Conservation (phyloP, 2,329 filamentous ascomycete species). For the Tolypocladium guangdongense region DNA sequence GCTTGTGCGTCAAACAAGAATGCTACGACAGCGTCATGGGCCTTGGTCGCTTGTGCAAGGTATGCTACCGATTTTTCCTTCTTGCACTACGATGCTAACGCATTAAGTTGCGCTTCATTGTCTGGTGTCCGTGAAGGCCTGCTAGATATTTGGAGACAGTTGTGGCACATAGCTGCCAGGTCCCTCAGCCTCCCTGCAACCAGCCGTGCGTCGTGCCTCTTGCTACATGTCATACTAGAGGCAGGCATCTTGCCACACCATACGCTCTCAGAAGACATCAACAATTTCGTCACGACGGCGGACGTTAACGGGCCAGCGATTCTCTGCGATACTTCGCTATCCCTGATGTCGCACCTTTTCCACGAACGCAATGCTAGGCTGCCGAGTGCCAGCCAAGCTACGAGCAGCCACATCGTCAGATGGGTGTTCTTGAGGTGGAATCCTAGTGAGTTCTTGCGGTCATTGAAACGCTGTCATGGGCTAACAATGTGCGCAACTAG, state of each 20-base stretch:
- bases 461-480: neutral
- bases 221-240: constrained; percentile 59
- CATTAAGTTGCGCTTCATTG: constrained; percentile 19
- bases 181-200: constrained; percentile 58
- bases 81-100: constrained; percentile 8
- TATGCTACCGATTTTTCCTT: constrained; percentile 25
- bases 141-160: constrained; percentile 50
- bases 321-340: constrained; percentile 68
- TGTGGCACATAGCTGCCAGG: constrained; percentile 66
- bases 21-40: constrained; percentile 60
- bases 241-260: constrained; percentile 56
- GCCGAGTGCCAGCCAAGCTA: constrained; percentile 55
- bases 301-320: constrained; percentile 72
- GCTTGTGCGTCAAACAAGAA: constrained; percentile 60
- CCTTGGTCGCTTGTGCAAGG: constrained; percentile 73
- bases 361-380: constrained; percentile 55
- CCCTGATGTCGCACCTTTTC: constrained; percentile 60
- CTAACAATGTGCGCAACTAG: constrained; percentile 23
- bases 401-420: constrained; percentile 60
- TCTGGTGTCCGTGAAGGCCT: constrained; percentile 22
- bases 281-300: constrained; percentile 61
- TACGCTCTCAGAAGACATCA: constrained; percentile 56
- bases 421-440: constrained; percentile 82
- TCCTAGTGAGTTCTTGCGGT: constrained; percentile 46
- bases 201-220: constrained; percentile 66